Evolutionary conservation across 768 basidiomycete genomes (phyloP).

Genomic region (Tephrocybe sp.): DNA sequence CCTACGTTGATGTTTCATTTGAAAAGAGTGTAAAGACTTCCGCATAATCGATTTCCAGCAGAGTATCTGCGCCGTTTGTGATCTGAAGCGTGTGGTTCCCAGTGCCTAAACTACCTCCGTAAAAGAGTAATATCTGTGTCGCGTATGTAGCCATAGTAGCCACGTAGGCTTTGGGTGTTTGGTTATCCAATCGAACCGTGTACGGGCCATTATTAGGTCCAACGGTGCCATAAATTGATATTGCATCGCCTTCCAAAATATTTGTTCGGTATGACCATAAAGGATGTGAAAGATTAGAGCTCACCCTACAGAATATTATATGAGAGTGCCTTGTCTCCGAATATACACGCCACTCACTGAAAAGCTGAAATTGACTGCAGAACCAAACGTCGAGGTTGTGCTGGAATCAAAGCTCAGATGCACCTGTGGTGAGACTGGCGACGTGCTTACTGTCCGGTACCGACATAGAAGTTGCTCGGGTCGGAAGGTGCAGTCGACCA

Average conservation of each 20-base stretch:
- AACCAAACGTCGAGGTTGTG: not conserved
- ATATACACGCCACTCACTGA: not conserved
- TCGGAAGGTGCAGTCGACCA: not conserved
- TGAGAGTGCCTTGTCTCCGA: too few relatives aligned
- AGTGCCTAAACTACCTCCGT: not conserved
- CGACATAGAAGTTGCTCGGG: not conserved
- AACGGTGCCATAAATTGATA: conserved; percentile 2
- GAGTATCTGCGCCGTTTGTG: not conserved
- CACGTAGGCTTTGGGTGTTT: not conserved
- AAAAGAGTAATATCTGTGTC: conserved; percentile 3
- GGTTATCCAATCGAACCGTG: conserved; percentile 3
- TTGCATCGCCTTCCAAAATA: conserved; percentile 3
- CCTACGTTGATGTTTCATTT: not conserved
- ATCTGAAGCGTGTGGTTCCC: not conserved
- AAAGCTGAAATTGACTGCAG: not conserved
- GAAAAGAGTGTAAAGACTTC: not conserved
- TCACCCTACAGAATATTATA: too few relatives aligned
- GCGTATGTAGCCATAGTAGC: not conserved
- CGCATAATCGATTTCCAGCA: conserved; percentile 4
- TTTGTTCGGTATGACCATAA: not conserved
- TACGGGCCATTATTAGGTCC: conserved; percentile 1
- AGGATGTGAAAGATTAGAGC: too few relatives aligned
- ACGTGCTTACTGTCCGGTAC: conserved; percentile 10
- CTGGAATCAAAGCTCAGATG: not conserved
- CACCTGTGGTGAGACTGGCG: not conserved